phyloP scores from a whole-genome alignment of 2,329 filamentous ascomycete genomes.

The Aphanocladium album region DNA sequence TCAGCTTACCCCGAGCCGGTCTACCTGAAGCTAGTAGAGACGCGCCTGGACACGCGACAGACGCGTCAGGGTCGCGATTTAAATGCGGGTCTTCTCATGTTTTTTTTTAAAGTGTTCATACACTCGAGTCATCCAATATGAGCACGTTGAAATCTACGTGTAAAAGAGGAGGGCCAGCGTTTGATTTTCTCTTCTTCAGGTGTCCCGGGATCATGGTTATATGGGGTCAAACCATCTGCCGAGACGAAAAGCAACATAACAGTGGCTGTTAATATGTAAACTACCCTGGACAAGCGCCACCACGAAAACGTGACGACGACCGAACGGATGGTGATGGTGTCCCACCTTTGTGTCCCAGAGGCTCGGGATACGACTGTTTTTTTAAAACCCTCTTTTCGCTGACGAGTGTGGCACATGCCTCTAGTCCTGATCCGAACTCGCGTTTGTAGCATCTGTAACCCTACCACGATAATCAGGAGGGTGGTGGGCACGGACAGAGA shows the following conservation, averaged over 20 bases:
- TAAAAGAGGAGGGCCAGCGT: not conserved
- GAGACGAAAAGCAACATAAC: not conserved
- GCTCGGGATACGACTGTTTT: not conserved
- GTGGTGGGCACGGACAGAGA: conserved; percentile 4
- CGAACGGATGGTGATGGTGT: not conserved
- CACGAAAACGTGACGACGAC: not conserved
- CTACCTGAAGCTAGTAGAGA: not conserved
- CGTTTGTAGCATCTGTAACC: conserved; percentile 1
- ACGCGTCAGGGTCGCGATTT: conserved; percentile 9
- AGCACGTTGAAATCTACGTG: not conserved
- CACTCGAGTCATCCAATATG: not conserved
- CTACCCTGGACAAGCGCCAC: not conserved
- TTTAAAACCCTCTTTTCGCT: too few relatives aligned
- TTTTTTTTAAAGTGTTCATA: not conserved
- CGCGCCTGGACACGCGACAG: conserved; percentile 7
- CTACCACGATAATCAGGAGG: not conserved
- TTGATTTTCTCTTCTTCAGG: not conserved
- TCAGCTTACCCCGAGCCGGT: not conserved
- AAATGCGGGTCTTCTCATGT: not conserved
- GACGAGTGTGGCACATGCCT: conserved; percentile 1
- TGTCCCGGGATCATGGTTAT: not conserved
- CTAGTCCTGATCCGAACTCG: conserved; percentile 5
- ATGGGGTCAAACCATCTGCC: not conserved
- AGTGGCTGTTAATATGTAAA: not conserved
- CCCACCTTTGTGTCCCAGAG: not conserved